Conservation (phyloP, 257 asterid species). For the Solanum pimpinellifolium region DNA sequence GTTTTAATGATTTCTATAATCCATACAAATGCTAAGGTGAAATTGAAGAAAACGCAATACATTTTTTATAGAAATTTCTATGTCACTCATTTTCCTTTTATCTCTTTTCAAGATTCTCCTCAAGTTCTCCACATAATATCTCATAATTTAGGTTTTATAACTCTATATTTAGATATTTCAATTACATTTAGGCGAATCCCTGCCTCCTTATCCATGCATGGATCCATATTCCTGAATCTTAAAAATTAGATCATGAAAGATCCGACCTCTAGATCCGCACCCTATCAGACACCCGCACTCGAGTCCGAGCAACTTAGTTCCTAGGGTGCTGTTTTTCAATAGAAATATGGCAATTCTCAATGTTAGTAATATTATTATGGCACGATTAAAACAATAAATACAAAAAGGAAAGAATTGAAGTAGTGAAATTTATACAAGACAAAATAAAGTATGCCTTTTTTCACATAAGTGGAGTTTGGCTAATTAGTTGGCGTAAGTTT, state of each 20-base stretch:
- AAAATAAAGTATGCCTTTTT: not conserved
- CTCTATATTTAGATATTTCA: not conserved
- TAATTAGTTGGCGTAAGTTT: not conserved
- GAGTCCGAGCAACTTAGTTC: not conserved
- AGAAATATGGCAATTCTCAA: not conserved
- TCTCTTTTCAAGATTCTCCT: not conserved
- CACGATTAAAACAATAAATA: not conserved
- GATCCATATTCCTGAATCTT: not conserved
- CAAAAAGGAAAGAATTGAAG: not conserved
- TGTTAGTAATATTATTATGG: not conserved
- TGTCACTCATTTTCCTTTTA: not conserved
- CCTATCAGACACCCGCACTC: not conserved
- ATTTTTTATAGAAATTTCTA: not conserved
- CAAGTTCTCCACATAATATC: not conserved
- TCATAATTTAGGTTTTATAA: not conserved
- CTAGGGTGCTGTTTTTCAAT: not conserved
- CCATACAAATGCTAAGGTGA: not conserved
- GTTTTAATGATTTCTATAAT: not conserved
- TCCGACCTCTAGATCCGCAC: not conserved
- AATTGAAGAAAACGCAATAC: not conserved
- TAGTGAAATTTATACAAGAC: not conserved
- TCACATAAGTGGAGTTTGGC: not conserved
- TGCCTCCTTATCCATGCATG: not conserved
- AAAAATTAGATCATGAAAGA: not conserved
- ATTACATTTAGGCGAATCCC: not conserved